Evolutionary conservation across 2,329 filamentous ascomycete genomes (phyloP).

Genomic region (Apiospora rasikravindrae): DNA sequence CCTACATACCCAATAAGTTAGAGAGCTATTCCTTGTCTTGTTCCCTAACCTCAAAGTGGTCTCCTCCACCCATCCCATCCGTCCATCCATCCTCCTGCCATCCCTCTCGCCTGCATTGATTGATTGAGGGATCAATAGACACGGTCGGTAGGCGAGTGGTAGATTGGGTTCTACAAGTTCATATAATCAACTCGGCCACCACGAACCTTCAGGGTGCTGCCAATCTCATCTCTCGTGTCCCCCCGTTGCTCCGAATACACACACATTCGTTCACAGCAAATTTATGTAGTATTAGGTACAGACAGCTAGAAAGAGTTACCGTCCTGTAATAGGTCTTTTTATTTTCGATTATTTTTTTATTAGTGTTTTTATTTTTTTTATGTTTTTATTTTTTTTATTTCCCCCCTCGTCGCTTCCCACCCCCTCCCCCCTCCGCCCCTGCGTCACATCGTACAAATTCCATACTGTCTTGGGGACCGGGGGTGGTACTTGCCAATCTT

Average conservation of each 20-base stretch:
- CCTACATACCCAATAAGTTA: background rate
- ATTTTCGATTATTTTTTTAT: background rate
- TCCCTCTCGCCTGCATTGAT: slow-evolving; percentile 6
- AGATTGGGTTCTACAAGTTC: slow-evolving; percentile 14
- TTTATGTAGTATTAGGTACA: background rate
- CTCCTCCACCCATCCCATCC: background rate
- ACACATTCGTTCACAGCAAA: too few species aligned
- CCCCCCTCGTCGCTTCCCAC: background rate
- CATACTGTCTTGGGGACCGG: slow-evolving; percentile 18
- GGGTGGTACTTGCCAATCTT: slow-evolving; percentile 14
- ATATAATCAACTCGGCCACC: slow-evolving; percentile 2
- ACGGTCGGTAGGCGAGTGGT: slow-evolving; percentile 5
- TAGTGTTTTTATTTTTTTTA: background rate
- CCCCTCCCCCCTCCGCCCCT: slow-evolving; percentile 8
- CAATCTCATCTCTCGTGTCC: background rate
- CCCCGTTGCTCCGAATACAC: background rate
- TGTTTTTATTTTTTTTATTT: too few species aligned
- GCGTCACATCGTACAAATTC: slow-evolving; percentile 22
- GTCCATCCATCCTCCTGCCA: background rate
- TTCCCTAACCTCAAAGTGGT: background rate
- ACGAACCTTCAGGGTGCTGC: background rate
- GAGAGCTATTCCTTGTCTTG: slow-evolving; percentile 1
- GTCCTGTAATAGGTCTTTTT: background rate
- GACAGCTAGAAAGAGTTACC: background rate
- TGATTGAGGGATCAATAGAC: slow-evolving; percentile 3